Evolutionary conservation across 169 alveolate genomes (phyloP).

Genomic region (Plasmodium vinckei): DNA sequence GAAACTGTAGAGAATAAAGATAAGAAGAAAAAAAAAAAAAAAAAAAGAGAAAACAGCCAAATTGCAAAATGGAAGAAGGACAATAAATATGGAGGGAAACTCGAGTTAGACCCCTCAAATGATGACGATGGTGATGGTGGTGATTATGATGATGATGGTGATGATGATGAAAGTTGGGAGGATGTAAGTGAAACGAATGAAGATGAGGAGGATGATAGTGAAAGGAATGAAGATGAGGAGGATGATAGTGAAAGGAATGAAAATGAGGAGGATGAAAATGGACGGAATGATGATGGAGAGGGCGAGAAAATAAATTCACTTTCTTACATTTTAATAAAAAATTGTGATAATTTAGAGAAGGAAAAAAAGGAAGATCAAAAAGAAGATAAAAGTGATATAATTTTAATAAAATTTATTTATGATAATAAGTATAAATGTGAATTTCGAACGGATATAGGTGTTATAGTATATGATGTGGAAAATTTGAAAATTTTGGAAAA

Average conservation of each 20-base stretch:
- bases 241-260: neutral
- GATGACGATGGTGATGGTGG: neutral
- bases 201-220: neutral
- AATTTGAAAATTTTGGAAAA: neutral
- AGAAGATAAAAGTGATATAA: neutral
- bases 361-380: slow-evolving; percentile 8
- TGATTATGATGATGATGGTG: neutral
- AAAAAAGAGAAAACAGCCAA: neutral
- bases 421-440: slow-evolving; percentile 48
- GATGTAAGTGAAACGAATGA: neutral
- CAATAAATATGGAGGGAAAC: neutral
- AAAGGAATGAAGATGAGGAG: neutral
- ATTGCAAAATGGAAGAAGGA: neutral
- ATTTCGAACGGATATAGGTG: slow-evolving; percentile 66
- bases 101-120: neutral
- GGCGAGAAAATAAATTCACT: slow-evolving; percentile 5
- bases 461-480: slow-evolving; percentile 20
- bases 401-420: slow-evolving; percentile 47
- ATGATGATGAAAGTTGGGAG: neutral
- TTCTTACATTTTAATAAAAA: slow-evolving; percentile 23
- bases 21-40: slow-evolving; percentile 8
- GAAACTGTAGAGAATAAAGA: neutral
- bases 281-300: neutral
- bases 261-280: neutral
- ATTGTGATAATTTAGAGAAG: neutral